Conservation (phyloP, 768 basidiomycete species). For the Mycena albidolilacea region DNA sequence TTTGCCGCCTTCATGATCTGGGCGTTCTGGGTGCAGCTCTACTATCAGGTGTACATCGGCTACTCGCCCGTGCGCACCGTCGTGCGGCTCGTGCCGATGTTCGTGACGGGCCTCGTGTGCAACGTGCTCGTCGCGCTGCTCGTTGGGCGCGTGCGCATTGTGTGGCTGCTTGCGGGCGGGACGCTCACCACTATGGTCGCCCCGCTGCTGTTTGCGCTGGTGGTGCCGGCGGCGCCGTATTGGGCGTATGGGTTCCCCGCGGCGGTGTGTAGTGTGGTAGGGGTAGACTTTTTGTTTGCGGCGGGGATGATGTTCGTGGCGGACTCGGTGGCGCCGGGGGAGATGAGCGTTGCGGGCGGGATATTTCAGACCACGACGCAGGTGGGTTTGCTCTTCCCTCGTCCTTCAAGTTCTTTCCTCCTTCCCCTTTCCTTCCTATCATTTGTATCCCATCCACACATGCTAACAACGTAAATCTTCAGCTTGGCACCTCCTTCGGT, state of each 20-base stretch:
- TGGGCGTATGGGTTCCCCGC: slow-evolving; percentile 78
- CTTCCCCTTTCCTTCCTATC: not conserved
- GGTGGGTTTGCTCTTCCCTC: slow-evolving; percentile 45
- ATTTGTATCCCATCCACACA: no score
- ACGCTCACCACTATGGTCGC: slow-evolving; percentile 64
- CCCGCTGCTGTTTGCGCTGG: slow-evolving; percentile 69
- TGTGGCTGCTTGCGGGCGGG: slow-evolving; percentile 59
- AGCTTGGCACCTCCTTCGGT: slow-evolving; percentile 72
- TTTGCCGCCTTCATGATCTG: slow-evolving; percentile 63
- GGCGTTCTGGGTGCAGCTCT: slow-evolving; percentile 59
- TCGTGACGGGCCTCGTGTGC: slow-evolving; percentile 63
- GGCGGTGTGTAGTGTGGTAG: slow-evolving; percentile 67
- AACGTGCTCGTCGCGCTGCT: slow-evolving; percentile 68
- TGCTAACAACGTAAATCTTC: not conserved
- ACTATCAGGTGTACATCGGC: slow-evolving; percentile 67
- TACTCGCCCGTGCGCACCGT: slow-evolving; percentile 66
- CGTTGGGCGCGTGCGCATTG: slow-evolving; percentile 60
- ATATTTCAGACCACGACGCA: slow-evolving; percentile 76
- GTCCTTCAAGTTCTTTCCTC: not conserved
- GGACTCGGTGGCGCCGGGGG: slow-evolving; percentile 63
- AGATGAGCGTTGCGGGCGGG: slow-evolving; percentile 73
- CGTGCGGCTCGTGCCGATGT: slow-evolving; percentile 71
- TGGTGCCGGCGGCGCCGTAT: slow-evolving; percentile 61
- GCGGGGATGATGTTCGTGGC: slow-evolving; percentile 72
- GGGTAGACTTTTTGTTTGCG: slow-evolving; percentile 73